Conservation (phyloP, 2,329 filamentous ascomycete genomes). For the Aspergillus texensis region DNA sequence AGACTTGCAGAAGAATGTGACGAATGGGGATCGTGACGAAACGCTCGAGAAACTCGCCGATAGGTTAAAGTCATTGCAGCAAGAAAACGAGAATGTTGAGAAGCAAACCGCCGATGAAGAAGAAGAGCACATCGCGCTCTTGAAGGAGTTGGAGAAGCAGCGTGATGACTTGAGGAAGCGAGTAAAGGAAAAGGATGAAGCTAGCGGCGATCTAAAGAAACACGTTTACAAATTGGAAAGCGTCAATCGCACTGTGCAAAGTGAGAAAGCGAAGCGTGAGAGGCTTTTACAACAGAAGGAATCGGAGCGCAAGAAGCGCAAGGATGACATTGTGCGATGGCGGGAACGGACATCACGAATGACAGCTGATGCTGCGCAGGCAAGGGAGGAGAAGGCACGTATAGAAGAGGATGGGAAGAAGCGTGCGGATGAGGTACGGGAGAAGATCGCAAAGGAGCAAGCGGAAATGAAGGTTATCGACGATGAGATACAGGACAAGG, state of each 20-base stretch:
- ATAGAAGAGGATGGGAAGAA: constrained; percentile 44
- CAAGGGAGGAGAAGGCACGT: constrained; percentile 46
- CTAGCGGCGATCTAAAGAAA: constrained; percentile 79
- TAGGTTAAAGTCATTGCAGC: constrained; percentile 75
- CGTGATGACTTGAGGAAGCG: constrained; percentile 76
- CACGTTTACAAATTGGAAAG: constrained; percentile 80
- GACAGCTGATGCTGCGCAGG: constrained; percentile 50
- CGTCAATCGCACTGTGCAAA: constrained; percentile 78
- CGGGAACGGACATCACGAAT: constrained; percentile 57
- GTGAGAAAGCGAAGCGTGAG: constrained; percentile 77
- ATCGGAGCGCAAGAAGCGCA: constrained; percentile 61
- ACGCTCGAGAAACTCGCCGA: constrained; percentile 78
- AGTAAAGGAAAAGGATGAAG: constrained; percentile 87
- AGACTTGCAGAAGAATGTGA: constrained; percentile 38
- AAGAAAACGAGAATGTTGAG: constrained; percentile 79
- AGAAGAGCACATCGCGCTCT: constrained; percentile 66
- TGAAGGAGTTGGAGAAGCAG: constrained; percentile 72
- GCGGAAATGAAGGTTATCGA: constrained; percentile 59
- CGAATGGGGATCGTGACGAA: constrained; percentile 61
- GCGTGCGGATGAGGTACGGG: constrained; percentile 44
- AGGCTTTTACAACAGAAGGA: constrained; percentile 62
- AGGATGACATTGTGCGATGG: constrained; percentile 63
- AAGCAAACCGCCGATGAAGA: constrained; percentile 69
- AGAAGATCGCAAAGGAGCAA: constrained; percentile 50
- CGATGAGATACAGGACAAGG: constrained; percentile 64